Percentiles rank a stretch among this genome's conserved stretches.
Conservation (phyloP, 2,329 filamentous ascomycete species). For the Penicillium sp. region DNA sequence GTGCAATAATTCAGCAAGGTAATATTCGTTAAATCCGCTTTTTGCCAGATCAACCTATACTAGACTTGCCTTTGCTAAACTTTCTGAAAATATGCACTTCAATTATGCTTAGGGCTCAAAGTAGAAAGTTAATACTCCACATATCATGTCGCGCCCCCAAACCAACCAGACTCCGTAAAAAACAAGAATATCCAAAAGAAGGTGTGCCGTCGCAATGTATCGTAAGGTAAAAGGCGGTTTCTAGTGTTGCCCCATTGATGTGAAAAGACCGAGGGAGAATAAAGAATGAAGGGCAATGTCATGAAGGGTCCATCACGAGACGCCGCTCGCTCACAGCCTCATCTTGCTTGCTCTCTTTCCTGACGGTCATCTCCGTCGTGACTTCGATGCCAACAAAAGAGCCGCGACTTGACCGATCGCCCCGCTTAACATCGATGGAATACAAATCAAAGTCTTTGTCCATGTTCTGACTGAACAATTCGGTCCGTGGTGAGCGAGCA, state of each 20-base stretch:
- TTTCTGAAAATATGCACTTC: too few species aligned
- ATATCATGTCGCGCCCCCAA: background rate
- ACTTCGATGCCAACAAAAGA: slow-evolving; percentile 34
- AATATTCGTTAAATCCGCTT: too few species aligned
- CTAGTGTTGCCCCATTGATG: background rate
- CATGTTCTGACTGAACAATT: slow-evolving; percentile 22
- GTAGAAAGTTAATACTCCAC: background rate
- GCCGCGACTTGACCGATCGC: slow-evolving; percentile 12
- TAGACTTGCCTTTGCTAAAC: too few species aligned
- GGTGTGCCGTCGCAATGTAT: slow-evolving; percentile 14
- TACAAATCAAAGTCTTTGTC: slow-evolving; percentile 33
- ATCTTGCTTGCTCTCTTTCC: slow-evolving; percentile 25
- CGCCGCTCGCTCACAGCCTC: slow-evolving; percentile 26
- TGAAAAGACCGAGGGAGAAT: too few species aligned
- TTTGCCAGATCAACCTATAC: too few species aligned
- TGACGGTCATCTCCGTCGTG: slow-evolving; percentile 33
- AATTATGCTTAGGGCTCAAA: background rate
- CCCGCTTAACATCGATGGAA: slow-evolving; percentile 32
- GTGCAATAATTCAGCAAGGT: too few species aligned
- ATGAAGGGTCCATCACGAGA: slow-evolving; percentile 27
- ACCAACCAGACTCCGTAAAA: background rate
- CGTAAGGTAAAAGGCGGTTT: slow-evolving; percentile 3
- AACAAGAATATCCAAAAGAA: background rate
- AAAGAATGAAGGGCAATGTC: background rate
- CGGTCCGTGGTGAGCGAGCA: slow-evolving; percentile 20